Percentiles rank a stretch among this genome's conserved stretches.
These are phyloP conservation scores for Puccinia brachypodii DNA, from an alignment of 1,284 basidiomycete genomes.

Conservation along the genomic window DNA sequence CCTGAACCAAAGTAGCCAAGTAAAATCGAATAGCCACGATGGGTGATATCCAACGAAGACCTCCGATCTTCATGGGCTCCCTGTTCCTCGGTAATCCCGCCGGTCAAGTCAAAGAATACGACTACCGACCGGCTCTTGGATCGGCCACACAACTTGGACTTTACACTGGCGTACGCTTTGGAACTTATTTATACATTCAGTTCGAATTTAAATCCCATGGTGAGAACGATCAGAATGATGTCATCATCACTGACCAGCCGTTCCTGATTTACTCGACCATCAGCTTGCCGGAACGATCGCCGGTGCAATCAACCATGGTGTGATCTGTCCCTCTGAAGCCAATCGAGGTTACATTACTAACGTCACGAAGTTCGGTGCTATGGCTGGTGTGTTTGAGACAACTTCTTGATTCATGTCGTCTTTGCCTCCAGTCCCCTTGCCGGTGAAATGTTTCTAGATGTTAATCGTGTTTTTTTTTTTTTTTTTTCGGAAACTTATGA, in stretches of 20 bases:
- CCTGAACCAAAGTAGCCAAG: neutral
- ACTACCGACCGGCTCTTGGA: conserved; percentile 25
- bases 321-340: conserved; percentile 41
- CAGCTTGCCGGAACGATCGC: conserved; percentile 40
- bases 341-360: conserved; percentile 40
- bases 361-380: conserved; percentile 29
- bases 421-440: neutral
- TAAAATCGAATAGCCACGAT: neutral
- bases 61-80: conserved; percentile 46
- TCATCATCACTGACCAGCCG: neutral
- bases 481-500: neutral
- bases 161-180: conserved; percentile 44
- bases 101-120: conserved; percentile 16
- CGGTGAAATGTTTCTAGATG: neutral
- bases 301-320: conserved; percentile 43
- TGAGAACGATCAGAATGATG: neutral
- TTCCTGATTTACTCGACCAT: neutral
- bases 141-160: conserved; percentile 21
- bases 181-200: neutral
- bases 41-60: conserved; percentile 43
- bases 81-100: conserved; percentile 41
- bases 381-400: conserved; percentile 21
- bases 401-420: neutral
- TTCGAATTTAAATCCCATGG: neutral
- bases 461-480: neutral